Base-by-base conservation (phyloP, 2,329 filamentous ascomycete genomes). In the Arthrinium puccinioides region DNA sequence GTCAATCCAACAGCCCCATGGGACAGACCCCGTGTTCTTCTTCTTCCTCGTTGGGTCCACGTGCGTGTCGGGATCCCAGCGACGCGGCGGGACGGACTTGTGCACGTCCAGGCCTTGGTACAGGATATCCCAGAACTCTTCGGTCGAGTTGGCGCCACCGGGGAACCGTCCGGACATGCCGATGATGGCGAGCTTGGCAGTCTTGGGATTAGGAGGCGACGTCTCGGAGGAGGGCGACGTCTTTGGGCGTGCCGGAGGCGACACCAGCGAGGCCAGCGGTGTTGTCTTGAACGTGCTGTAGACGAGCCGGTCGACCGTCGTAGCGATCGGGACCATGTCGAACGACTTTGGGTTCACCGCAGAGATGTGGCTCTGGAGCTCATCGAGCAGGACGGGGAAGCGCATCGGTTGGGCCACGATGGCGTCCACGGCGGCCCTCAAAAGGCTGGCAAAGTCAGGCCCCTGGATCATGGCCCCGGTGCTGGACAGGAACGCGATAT, bases 311-410 rank as follows among this genome's bases (percentile, higher is more conserved):
- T 47, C 44, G 20, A 40, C 40, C 9, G 26, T 45, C 1, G 44
- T 43, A 19, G 37, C 44, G 20, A 47, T 43, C 3, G 43, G 37
- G 13, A 33, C 34, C 15, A 47, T 32, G 3, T 9, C 39, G 32
- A 45, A 44, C 13, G 32, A 8, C 21, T 40, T 30, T 9, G 43
- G 31, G 10, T 36, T 18, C 6, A 34, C 32, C 9, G 10, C 38
- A 26, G 24, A 25, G 16, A 47, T 34, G 20, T 25, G 41, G 36
- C 36, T 9, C 15, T 74, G 43, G 76, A 79, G 59, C 80, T 82
- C 55, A 72, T 74, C 36, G 67, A 74, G 49, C 80, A 46, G 4
- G 42, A 31, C 4, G 38, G 30, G 4, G 43, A 26, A 27, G 45
- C 40, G 21, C 39, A 48, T 14, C 76, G 67, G 44, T 79, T 74